Evolutionary conservation across 768 basidiomycete species (phyloP).

Genomic region (Lactifluus rugatus): DNA sequence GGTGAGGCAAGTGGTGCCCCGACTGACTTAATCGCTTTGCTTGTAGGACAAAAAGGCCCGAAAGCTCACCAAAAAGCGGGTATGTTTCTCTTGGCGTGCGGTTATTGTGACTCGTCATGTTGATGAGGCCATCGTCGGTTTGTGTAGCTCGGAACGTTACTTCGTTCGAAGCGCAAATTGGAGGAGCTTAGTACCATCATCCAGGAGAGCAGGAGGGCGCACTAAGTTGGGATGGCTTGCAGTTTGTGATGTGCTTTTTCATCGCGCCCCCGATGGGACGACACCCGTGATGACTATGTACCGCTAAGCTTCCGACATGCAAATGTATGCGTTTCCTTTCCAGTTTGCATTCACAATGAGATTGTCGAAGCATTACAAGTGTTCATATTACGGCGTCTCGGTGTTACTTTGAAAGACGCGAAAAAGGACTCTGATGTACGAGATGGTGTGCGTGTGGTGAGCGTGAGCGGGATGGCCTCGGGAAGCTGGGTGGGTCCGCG

Average conservation of each 20-base stretch:
- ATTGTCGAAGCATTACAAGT: neutral
- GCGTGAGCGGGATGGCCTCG: neutral
- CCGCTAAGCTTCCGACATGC: conserved; percentile 7
- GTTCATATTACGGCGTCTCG: neutral
- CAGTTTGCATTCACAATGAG: neutral
- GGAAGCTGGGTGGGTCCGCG: neutral
- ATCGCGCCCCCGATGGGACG: neutral
- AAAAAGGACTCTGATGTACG: neutral
- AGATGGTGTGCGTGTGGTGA: neutral
- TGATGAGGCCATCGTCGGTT: conserved; percentile 2
- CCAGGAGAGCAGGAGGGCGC: conserved; percentile 80
- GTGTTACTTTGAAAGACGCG: neutral
- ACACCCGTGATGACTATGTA: conserved; percentile 12
- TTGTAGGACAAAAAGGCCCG: conserved; percentile 94
- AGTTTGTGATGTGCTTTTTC: neutral
- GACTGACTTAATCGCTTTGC: neutral
- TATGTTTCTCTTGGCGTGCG: conserved; percentile 34
- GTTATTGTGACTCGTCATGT: neutral
- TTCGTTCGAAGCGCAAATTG: conserved; percentile 97
- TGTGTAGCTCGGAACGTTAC: conserved; percentile 84
- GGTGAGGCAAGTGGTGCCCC: neutral
- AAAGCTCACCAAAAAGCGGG: conserved; percentile 99
- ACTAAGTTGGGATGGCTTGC: conserved; percentile 26
- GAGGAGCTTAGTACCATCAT: conserved; percentile 91
- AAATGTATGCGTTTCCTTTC: conserved; percentile 10